phyloP scores from a whole-genome alignment of 1,284 basidiomycete species.

The Rhodotorula sp. region DNA sequence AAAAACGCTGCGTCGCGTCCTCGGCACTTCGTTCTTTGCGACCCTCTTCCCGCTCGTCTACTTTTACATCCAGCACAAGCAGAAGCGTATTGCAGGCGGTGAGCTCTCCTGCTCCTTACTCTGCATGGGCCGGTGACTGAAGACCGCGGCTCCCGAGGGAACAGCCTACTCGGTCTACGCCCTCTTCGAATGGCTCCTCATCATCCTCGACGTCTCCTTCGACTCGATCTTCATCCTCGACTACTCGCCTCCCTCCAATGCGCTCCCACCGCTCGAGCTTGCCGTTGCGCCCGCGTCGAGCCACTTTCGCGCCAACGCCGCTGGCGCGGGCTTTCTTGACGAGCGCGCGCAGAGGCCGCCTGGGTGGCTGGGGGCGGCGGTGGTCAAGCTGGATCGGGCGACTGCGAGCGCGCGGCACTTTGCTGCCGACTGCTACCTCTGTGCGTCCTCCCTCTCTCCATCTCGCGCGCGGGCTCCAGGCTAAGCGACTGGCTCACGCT shows the following conservation, averaged over 20 bases:
- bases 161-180: constrained; percentile 80
- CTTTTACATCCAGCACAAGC: constrained; percentile 81
- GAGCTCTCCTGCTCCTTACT: constrained; percentile 30
- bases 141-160: too few species aligned
- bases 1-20: constrained; percentile 59
- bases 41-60: constrained; percentile 74
- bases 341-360: neutral
- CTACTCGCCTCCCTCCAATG: constrained; percentile 50
- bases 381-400: neutral
- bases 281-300: neutral
- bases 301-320: too few species aligned
- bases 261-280: neutral
- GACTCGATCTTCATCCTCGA: constrained; percentile 70
- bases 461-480: constrained; percentile 63
- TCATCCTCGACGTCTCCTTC: constrained; percentile 73
- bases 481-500: neutral
- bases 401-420: neutral
- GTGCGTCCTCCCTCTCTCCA: neutral
- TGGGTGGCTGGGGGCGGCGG: neutral
- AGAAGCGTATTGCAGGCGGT: constrained; percentile 76
- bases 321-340: neutral
- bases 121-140: rapidly evolving
- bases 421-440: constrained; percentile 19
- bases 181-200: constrained; percentile 84
- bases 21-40: constrained; percentile 59